Conservation (phyloP, 2,329 filamentous ascomycete genomes). For the Epichloe bromicola region DNA sequence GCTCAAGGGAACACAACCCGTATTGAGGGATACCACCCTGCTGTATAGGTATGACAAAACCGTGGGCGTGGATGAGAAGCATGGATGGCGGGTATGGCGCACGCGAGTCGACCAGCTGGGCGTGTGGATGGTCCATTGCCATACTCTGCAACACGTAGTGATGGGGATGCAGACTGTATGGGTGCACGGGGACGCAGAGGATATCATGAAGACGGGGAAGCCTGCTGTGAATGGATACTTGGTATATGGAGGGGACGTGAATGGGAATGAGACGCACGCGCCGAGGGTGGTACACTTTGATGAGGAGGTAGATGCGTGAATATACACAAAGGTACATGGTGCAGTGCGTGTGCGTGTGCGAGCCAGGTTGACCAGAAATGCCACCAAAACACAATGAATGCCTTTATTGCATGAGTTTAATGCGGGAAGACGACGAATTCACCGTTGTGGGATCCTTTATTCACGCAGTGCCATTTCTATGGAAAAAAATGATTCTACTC, state of each 20-base stretch:
- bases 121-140: conserved; percentile 51
- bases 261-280: conserved; percentile 22
- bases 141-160: conserved; percentile 43
- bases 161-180: conserved; percentile 27
- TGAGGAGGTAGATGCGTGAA: neutral
- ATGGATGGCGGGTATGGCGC: conserved; percentile 50
- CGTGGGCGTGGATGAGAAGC: conserved; percentile 15
- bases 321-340: no score
- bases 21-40: conserved; percentile 35
- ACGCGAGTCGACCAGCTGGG: conserved; percentile 29
- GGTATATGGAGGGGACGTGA: conserved; percentile 30
- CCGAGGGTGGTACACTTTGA: conserved; percentile 6
- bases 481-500: no score
- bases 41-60: conserved; percentile 40
- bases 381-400: no score
- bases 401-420: no score
- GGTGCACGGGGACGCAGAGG: conserved; percentile 14
- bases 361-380: no score
- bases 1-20: conserved; percentile 13
- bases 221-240: conserved; percentile 28
- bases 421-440: no score
- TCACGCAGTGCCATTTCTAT: no score
- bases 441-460: no score
- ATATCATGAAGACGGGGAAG: conserved; percentile 11
- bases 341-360: no score